Evolutionary conservation across 2,329 filamentous ascomycete genomes (phyloP).

Genomic region (Emmonsiellopsis sp.): DNA sequence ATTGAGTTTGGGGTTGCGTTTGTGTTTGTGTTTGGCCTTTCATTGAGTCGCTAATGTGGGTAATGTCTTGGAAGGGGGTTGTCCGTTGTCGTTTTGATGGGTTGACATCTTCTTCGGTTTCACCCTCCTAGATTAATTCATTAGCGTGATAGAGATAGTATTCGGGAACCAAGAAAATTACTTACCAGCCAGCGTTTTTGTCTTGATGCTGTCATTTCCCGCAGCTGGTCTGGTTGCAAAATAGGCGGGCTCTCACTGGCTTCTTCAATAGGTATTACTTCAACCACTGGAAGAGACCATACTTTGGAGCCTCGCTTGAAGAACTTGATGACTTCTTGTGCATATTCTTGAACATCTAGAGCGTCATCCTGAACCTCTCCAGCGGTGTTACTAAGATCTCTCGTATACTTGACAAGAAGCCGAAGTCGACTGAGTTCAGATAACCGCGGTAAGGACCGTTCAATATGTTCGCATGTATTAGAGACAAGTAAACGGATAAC

Average conservation of each 20-base stretch:
- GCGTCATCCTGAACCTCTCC: constrained; percentile 35
- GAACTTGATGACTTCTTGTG: constrained; percentile 29
- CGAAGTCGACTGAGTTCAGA: constrained; percentile 24
- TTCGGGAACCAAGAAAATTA: neutral
- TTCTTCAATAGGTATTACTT: constrained; percentile 26
- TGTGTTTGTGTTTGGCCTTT: constrained; percentile 23
- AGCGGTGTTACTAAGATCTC: constrained; percentile 23
- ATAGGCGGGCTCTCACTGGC: constrained; percentile 17
- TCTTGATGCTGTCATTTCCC: constrained; percentile 15
- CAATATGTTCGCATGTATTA: constrained; percentile 39
- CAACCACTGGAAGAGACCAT: constrained; percentile 30
- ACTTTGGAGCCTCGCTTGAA: constrained; percentile 16
- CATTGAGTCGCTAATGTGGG: constrained; percentile 27
- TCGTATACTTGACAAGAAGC: constrained; percentile 25
- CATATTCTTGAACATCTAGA: constrained; percentile 30
- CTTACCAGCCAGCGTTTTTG: constrained; percentile 20
- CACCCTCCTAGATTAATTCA: constrained; percentile 15
- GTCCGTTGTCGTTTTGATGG: constrained; percentile 30
- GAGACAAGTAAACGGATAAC: constrained; percentile 35
- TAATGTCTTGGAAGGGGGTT: constrained; percentile 25
- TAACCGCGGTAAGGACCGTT: constrained; percentile 31
- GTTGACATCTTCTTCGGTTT: constrained; percentile 18
- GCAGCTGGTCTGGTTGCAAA: constrained; percentile 10
- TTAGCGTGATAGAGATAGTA: neutral
- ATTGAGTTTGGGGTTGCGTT: neutral